Evolutionary conservation across 208 protist species (phyloP), one percentile per base, ranked within the genome.

Genomic region (Balamuthia mandrillaris): DNA sequence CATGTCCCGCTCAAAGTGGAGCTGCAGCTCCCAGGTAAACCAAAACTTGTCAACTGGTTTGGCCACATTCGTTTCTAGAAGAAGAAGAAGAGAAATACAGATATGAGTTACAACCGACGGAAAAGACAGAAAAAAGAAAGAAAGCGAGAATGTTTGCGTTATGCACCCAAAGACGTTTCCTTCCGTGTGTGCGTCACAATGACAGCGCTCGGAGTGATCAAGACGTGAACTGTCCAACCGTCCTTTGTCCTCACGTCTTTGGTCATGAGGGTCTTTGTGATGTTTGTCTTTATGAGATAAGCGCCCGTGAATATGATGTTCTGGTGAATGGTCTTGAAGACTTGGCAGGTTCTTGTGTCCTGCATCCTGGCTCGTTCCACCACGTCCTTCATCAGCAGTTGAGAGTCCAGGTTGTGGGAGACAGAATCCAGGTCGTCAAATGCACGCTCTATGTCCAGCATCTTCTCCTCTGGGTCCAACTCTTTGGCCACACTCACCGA

Each of bases 181-280:
- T 49, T 42, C 29, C 68, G 68, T 27, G 68, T 78, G 68, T 78
- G 68, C 27, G 68, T 78, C 3, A 78, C 68, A 3, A 78, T 49
- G 3, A 49, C 68, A 16, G 45, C 68, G 68, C 58, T 58, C 33
- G 68, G 68, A 6, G 68, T 49, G 7, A 78, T 29, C 31, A 29
- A 42, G 2, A 78, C 68, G 68, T 78, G 68, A 12, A 78, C 68
- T 33, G 45, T 42, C 68, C 68, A 78, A 33, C 68, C 68, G 47
- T 78, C 60, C 60, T 78, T 78, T 42, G 68, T 78, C 45, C 68
- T 42, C 5, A 78, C 68, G 68, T 78, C 68, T 49, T 78, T 78
- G 68, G 68, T 78, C 31, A 78, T 9, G 4, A 78, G 18, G 3
- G 29, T 7, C 68, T 78, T 78, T 42, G 68, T 78, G n/a, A 78